Percentiles rank a stretch among this genome's conserved stretches.
Evolutionary conservation across 2,329 filamentous ascomycete species (phyloP).

Genomic region (Grosmannia clavigera): DNA sequence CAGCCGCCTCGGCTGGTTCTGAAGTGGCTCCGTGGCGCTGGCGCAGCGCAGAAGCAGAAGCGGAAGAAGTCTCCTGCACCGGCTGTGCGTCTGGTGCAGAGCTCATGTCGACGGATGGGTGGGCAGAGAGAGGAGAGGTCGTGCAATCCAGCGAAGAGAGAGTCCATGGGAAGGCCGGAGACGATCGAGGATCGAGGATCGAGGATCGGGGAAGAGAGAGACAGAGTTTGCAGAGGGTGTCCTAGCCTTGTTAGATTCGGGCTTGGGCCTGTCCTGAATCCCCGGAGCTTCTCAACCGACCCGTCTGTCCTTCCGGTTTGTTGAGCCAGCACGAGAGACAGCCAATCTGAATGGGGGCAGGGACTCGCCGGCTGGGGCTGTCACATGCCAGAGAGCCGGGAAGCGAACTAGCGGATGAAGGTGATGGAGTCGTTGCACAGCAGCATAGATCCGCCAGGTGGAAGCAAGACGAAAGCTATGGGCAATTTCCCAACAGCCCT

Average conservation of each 20-base stretch:
- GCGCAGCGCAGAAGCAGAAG: background rate
- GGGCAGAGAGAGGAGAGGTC: background rate
- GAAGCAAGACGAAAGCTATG: constrained; percentile 1
- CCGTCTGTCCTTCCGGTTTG: constrained; percentile 3
- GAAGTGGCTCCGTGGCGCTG: background rate
- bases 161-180: background rate
- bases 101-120: constrained; percentile 1
- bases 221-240: background rate
- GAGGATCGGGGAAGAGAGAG: background rate
- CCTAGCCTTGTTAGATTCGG: background rate
- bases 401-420: background rate
- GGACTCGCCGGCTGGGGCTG: constrained; percentile 6
- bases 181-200: background rate
- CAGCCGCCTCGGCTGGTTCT: background rate
- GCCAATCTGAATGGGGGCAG: background rate
- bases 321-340: constrained; percentile 2
- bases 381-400: constrained; percentile 8
- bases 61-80: background rate
- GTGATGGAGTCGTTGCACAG: background rate
- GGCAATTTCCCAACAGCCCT: constrained; percentile 4
- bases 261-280: background rate
- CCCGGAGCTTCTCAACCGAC: background rate
- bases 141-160: background rate
- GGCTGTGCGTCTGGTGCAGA: background rate
- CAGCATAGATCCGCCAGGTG: background rate